phyloP scores from a whole-genome alignment of 2,329 filamentous ascomycete species.

The Aspergillus latus region DNA sequence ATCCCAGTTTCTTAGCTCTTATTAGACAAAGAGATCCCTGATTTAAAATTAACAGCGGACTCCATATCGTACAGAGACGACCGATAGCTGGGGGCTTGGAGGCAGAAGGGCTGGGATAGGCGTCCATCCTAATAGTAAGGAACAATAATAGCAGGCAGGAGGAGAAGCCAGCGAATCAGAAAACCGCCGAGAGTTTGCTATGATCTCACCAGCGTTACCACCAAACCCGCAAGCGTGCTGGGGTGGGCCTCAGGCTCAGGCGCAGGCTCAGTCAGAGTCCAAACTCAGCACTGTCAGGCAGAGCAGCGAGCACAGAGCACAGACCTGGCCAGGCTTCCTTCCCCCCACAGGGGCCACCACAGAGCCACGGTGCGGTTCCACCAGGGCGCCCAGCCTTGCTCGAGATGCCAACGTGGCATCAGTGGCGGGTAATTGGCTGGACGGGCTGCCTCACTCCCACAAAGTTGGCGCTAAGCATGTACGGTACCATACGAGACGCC shows the following conservation, averaged over 20 bases:
- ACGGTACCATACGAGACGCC: background rate
- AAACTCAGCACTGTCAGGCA: background rate
- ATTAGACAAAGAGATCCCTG: background rate
- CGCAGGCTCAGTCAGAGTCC: too few species aligned
- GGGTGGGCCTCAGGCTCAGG: background rate
- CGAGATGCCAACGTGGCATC: slow-evolving; percentile 21
- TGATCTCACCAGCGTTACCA: background rate
- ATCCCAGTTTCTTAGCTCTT: background rate
- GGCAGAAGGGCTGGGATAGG: background rate
- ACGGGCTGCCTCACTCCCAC: slow-evolving; percentile 28
- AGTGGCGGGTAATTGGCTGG: slow-evolving; percentile 22
- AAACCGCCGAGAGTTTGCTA: background rate
- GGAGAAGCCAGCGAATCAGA: background rate
- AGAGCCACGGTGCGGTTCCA: too few species aligned
- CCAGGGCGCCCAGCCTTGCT: background rate
- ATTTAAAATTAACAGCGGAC: background rate
- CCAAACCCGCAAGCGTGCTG: background rate
- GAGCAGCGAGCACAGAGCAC: background rate
- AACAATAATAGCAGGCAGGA: background rate
- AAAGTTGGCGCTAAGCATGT: slow-evolving; percentile 1
- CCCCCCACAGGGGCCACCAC: background rate
- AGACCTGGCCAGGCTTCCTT: background rate
- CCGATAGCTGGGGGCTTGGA: background rate
- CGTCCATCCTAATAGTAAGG: background rate
- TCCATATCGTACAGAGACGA: too few species aligned